Evolutionary conservation across 1,139 yeast genomes (phyloP).

Genomic region (Saccharomycopsis phalli): DNA sequence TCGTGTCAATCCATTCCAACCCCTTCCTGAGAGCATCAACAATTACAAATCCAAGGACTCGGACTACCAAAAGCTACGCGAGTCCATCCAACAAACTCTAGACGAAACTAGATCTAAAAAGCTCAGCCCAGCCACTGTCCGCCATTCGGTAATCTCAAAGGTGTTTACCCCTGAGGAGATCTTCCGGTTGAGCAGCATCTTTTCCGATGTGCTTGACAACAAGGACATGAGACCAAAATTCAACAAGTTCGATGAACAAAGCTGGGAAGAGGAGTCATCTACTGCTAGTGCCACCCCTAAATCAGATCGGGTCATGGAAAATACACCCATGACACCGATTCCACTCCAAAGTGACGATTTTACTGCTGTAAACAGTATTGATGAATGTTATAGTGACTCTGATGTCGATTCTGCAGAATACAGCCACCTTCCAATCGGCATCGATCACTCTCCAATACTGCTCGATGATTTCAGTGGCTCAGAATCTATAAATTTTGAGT

Average conservation of each 20-base stretch:
- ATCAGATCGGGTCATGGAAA: background rate
- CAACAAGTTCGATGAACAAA: constrained; percentile 1
- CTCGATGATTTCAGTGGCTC: background rate
- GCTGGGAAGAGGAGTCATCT: constrained; percentile 12
- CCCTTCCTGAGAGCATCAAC: constrained; percentile 6
- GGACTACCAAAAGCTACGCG: constrained; percentile 2
- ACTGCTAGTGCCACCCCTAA: constrained; percentile 16
- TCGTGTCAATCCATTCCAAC: constrained; percentile 14
- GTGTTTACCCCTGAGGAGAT: constrained; percentile 19
- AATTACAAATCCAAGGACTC: constrained; percentile 1
- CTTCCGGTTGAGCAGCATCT: constrained; percentile 12
- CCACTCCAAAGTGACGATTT: background rate
- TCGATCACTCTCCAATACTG: constrained; percentile 11
- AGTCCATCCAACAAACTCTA: background rate
- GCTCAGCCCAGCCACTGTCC: background rate
- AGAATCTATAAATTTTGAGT: background rate
- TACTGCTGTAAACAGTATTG: constrained; percentile 5
- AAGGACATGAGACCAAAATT: background rate
- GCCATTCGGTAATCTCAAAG: constrained; percentile 15
- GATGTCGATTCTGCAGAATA: constrained; percentile 1
- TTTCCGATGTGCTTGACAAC: constrained; percentile 6
- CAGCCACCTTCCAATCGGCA: constrained; percentile 12
- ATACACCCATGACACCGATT: background rate
- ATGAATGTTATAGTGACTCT: constrained; percentile 1
- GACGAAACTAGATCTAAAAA: background rate